Percentiles rank a stretch among this genome's conserved stretches.
phyloP scores from a whole-genome alignment of 139 green algal species.

The Tetraselmis chui region DNA sequence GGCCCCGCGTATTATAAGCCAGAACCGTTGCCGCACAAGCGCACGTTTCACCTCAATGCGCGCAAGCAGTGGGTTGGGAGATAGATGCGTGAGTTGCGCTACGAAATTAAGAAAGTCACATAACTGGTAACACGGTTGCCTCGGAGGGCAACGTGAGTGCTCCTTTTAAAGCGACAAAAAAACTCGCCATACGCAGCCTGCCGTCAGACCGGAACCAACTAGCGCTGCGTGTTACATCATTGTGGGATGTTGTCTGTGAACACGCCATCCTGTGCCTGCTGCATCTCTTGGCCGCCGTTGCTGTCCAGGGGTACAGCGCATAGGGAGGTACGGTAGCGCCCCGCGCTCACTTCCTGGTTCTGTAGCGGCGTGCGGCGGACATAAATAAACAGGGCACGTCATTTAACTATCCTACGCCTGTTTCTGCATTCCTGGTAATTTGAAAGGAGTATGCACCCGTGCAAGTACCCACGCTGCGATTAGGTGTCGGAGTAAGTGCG shows the following conservation, averaged over 20 bases:
- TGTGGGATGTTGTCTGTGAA: too few species aligned
- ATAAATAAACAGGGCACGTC: background rate
- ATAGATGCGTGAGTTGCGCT: too few species aligned
- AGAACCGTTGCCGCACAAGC: background rate
- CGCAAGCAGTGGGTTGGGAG: background rate
- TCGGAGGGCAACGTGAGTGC: too few species aligned
- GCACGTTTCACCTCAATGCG: background rate
- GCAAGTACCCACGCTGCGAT: background rate
- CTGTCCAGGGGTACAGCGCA: constrained; percentile 40
- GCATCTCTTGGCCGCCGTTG: too few species aligned
- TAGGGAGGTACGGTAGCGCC: constrained; percentile 44
- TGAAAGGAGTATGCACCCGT: background rate
- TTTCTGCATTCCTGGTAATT: constrained; percentile 5
- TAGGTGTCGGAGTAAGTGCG: background rate
- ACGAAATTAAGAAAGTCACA: too few species aligned
- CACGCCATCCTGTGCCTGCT: too few species aligned
- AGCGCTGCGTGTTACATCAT: too few species aligned
- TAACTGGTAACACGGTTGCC: too few species aligned
- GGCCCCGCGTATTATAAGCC: background rate
- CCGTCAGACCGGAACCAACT: too few species aligned
- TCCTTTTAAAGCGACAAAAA: too few species aligned
- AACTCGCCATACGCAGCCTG: too few species aligned
- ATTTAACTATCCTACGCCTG: background rate
- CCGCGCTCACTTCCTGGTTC: constrained; percentile 6
- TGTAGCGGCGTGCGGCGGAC: too few species aligned